These are phyloP conservation scores for Lipomyces starkeyi DNA, from an alignment of 805 yeast species.

Conservation along the genomic window DNA sequence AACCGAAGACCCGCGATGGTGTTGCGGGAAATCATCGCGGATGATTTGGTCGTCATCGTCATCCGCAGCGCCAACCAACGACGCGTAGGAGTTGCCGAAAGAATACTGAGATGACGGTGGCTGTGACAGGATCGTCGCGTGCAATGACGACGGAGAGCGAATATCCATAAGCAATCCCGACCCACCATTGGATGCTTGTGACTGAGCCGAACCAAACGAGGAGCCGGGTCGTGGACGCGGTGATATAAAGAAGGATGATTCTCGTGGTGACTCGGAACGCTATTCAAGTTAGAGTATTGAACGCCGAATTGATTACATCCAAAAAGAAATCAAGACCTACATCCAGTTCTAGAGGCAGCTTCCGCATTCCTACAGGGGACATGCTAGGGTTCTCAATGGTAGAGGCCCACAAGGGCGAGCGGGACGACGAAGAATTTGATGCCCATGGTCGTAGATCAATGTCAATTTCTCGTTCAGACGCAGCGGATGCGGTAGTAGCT, in stretches of 20 bases:
- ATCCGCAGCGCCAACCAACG: constrained; percentile 15
- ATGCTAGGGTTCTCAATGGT: constrained; percentile 13
- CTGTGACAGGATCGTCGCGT: constrained; percentile 13
- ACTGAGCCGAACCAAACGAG: constrained; percentile 23
- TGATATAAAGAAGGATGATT: constrained; percentile 22
- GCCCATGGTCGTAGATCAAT: constrained; percentile 35
- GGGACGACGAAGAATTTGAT: constrained; percentile 32
- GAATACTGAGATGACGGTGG: constrained; percentile 9
- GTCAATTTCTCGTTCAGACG: constrained; percentile 33
- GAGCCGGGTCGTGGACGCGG: constrained; percentile 27
- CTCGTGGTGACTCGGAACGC: constrained; percentile 33
- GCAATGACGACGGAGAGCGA: constrained; percentile 23
- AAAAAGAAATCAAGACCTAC: constrained; percentile 17
- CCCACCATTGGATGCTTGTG: constrained; percentile 9
- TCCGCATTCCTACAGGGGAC: constrained; percentile 33
- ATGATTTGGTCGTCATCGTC: constrained; percentile 20
- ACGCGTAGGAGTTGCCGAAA: constrained; percentile 24
- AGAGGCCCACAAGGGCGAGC: constrained; percentile 37
- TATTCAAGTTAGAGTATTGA: neutral
- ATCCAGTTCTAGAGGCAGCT: constrained; percentile 30
- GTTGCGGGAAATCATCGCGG: constrained; percentile 12
- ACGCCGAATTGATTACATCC: neutral
- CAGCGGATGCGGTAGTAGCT: constrained; percentile 7
- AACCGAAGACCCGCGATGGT: constrained; percentile 2
- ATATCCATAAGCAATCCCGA: constrained; percentile 22